phyloP scores from a whole-genome alignment of 257 asterid genomes.

The Osmanthus fragrans region DNA sequence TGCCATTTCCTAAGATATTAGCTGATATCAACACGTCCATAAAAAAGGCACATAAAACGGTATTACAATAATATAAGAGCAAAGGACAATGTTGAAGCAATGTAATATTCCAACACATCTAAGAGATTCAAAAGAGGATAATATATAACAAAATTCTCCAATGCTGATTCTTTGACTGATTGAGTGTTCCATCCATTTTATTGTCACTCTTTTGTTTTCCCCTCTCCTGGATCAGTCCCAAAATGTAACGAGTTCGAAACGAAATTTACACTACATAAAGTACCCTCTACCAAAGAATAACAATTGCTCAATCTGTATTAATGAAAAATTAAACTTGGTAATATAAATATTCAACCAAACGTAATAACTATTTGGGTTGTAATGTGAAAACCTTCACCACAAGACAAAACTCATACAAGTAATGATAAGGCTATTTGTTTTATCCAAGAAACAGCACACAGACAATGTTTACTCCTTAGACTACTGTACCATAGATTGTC shows the following conservation, averaged over 20 bases:
- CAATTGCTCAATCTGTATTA: not conserved
- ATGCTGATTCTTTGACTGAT: not conserved
- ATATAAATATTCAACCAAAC: not conserved
- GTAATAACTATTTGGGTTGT: not conserved
- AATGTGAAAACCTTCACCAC: not conserved
- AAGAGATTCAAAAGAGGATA: conserved; percentile 3
- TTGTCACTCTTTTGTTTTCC: not conserved
- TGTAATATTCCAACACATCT: not conserved
- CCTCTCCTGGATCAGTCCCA: not conserved
- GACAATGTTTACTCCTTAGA: not conserved
- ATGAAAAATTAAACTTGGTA: not conserved
- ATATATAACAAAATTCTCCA: not conserved
- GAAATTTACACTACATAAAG: not conserved
- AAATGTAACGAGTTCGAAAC: not conserved
- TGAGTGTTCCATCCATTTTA: not conserved
- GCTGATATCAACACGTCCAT: not conserved
- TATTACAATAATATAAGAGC: not conserved
- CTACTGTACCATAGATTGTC: not conserved
- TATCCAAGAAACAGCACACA: not conserved
- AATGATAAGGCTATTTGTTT: not conserved
- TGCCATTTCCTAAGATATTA: conserved; percentile 27
- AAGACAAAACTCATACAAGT: not conserved
- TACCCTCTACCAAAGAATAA: not conserved
- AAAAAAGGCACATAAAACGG: not conserved
- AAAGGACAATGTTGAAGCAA: not conserved